Percentiles rank a stretch among this genome's conserved stretches.
Evolutionary conservation across 2,329 filamentous ascomycete species (phyloP).

Genomic region (Ustulina deusta): DNA sequence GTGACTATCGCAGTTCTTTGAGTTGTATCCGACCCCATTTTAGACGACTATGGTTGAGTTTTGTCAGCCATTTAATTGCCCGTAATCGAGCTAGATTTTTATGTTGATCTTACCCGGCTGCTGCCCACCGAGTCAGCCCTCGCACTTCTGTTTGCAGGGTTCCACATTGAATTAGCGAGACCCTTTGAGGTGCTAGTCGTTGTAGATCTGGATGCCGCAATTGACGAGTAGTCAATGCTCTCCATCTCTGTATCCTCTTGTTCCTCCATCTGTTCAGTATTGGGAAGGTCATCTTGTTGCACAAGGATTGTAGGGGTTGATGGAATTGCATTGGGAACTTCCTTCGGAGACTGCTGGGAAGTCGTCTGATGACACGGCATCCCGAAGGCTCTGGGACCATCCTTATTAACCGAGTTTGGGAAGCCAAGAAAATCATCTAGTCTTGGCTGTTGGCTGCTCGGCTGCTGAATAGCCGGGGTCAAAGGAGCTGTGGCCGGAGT

Average conservation of each 20-base stretch:
- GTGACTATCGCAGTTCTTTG: slow-evolving; percentile 4
- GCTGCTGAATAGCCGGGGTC: background rate
- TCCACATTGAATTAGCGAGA: slow-evolving; percentile 35
- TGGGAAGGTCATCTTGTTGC: background rate
- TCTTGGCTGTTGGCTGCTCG: no score
- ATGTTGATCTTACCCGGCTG: slow-evolving; percentile 14
- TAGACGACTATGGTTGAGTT: slow-evolving; percentile 2
- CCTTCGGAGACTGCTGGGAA: background rate
- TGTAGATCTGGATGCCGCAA: background rate
- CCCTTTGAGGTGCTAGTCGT: slow-evolving; percentile 5
- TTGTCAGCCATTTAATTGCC: slow-evolving; percentile 2
- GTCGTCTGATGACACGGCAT: background rate
- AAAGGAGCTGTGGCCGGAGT: background rate
- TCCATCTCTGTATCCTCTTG: slow-evolving; percentile 26
- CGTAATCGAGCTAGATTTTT: background rate
- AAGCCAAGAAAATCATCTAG: background rate
- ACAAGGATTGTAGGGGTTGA: background rate
- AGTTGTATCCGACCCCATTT: background rate
- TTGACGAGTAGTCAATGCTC: background rate
- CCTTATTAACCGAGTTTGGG: background rate
- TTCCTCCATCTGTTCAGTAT: background rate
- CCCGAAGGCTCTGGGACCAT: background rate
- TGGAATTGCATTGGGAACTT: background rate
- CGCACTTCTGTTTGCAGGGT: slow-evolving; percentile 25
- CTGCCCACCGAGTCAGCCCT: background rate